Percentiles rank a stretch among this genome's conserved stretches.
Evolutionary conservation across 1,284 basidiomycete genomes (phyloP).

Genomic region (Dichomitus squalens): DNA sequence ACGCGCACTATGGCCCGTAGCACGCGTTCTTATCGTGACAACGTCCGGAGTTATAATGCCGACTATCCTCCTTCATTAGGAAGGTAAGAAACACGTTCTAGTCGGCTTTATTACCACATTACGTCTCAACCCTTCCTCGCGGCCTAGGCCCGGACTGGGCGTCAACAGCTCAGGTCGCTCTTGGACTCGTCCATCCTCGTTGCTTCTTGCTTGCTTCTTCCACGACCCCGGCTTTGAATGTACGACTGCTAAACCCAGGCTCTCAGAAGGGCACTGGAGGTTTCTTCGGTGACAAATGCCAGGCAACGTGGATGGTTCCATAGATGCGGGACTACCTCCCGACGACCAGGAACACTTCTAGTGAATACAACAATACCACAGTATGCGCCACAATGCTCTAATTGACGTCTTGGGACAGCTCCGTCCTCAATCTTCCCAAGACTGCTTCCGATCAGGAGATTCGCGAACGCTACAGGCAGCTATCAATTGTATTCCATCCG

Average conservation of each 20-base stretch:
- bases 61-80: background rate
- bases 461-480: conserved; percentile 67
- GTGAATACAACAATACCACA: conserved; percentile 15
- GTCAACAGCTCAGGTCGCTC: background rate
- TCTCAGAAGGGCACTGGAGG: background rate
- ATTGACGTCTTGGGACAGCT: conserved; percentile 37
- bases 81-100: background rate
- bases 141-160: conserved; percentile 5
- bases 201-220: background rate
- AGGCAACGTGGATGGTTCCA: conserved; percentile 6
- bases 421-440: conserved; percentile 68
- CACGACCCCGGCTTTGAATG: conserved; percentile 12
- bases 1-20: conserved; percentile 4
- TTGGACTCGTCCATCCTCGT: background rate
- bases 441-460: conserved; percentile 69
- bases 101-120: conserved; percentile 4
- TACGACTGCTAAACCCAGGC: conserved; percentile 5
- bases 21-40: conserved; percentile 7
- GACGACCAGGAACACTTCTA: conserved; percentile 27
- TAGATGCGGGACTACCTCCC: background rate
- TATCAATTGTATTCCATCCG: conserved; percentile 84
- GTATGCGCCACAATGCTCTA: conserved; percentile 9
- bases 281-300: conserved; percentile 16
- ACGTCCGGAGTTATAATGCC: background rate
- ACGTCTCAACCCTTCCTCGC: conserved; percentile 7